Evolutionary conservation across 169 alveolate species (phyloP).

Genomic region (Plasmodium gallinaceum): DNA sequence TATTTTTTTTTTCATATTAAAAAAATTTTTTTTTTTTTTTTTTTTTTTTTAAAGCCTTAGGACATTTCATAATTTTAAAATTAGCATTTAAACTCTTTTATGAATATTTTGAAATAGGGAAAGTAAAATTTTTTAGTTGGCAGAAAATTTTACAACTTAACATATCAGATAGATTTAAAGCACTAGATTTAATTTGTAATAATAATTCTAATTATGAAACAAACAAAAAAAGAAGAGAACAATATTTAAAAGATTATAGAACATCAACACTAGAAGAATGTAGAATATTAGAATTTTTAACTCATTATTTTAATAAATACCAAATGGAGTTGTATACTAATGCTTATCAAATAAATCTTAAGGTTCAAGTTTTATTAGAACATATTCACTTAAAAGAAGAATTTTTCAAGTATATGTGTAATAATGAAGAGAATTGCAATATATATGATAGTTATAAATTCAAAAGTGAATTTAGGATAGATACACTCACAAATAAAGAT

Average conservation of each 20-base stretch:
- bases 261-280: slow-evolving; percentile 16
- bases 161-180: slow-evolving; percentile 42
- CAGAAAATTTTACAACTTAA: slow-evolving; percentile 28
- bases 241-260: slow-evolving; percentile 19
- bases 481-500: background rate
- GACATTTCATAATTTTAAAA: slow-evolving; percentile 21
- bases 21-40: background rate
- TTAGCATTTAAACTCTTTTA: slow-evolving; percentile 25
- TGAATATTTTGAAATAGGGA: slow-evolving; percentile 22
- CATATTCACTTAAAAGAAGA: slow-evolving; percentile 33
- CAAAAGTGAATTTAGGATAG: background rate
- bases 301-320: slow-evolving; percentile 57
- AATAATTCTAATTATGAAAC: slow-evolving; percentile 5
- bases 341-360: slow-evolving; percentile 10
- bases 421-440: slow-evolving; percentile 21
- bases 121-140: slow-evolving; percentile 34
- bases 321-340: slow-evolving; percentile 24
- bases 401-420: slow-evolving; percentile 42
- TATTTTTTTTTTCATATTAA: background rate
- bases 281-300: slow-evolving; percentile 41
- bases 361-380: slow-evolving; percentile 10
- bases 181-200: slow-evolving; percentile 42
- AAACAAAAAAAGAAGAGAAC: slow-evolving; percentile 22
- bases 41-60: slow-evolving; percentile 18
- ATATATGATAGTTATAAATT: slow-evolving; percentile 21